A percentile compares a stretch with the other conserved stretches of the same genome.
These are phyloP conservation scores for Pisolithus tinctorius DNA, from an alignment of 768 basidiomycete genomes.

Conservation along the genomic window DNA sequence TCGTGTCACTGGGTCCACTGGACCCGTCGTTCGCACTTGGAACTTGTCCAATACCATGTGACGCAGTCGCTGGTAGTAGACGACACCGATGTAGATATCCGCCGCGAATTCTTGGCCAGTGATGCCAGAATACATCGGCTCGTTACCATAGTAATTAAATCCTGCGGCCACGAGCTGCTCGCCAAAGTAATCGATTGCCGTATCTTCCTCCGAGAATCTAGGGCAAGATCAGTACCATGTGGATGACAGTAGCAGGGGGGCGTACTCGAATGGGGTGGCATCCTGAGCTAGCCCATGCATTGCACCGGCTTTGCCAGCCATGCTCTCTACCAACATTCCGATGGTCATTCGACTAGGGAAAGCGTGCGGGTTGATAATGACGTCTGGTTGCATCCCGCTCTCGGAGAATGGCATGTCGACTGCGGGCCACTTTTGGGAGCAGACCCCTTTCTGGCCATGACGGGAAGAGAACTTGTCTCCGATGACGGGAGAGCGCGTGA, in stretches of 20 bases:
- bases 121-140: slow-evolving; percentile 99
- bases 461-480: slow-evolving; percentile 99
- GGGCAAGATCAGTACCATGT: slow-evolving; percentile 8
- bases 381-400: slow-evolving; percentile 97
- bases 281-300: slow-evolving; percentile 99
- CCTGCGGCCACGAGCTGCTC: slow-evolving; percentile 89
- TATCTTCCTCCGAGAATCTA: slow-evolving; percentile 93
- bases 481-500: slow-evolving; percentile 92
- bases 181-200: slow-evolving; percentile 97
- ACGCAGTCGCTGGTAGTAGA: slow-evolving; percentile 96
- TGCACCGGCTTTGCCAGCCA: slow-evolving; percentile 98
- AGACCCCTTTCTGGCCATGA: slow-evolving; percentile 99
- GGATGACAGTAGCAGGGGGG: slow-evolving; percentile 7
- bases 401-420: slow-evolving; percentile 99
- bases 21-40: slow-evolving; percentile 97
- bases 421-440: slow-evolving; percentile 98
- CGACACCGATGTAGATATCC: slow-evolving; percentile 96
- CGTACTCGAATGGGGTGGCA: slow-evolving; percentile 95
- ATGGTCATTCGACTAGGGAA: slow-evolving; percentile 99
- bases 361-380: slow-evolving; percentile 99
- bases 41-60: slow-evolving; percentile 99
- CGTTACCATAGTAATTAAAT: slow-evolving; percentile 98
- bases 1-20: slow-evolving; percentile 90
- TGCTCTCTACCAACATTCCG: slow-evolving; percentile 98
- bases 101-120: slow-evolving; percentile 98